Percentiles rank a stretch among this genome's conserved stretches.
Conservation (phyloP, 2,329 filamentous ascomycete genomes). For the Aotearoamyces nothofagi region DNA sequence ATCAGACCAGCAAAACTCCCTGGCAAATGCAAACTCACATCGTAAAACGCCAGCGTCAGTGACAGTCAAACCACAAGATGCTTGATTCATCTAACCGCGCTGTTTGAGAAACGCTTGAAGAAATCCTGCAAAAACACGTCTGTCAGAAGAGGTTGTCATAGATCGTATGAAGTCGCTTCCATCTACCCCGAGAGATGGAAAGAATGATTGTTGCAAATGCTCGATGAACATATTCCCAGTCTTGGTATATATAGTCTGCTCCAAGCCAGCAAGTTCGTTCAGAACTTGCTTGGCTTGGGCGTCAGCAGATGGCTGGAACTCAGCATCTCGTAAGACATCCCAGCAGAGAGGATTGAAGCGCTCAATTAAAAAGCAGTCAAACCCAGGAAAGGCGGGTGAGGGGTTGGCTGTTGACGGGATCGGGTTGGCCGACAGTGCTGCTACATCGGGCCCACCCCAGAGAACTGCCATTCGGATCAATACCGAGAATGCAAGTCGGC, state of each 20-base stretch:
- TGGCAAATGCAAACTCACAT: no score
- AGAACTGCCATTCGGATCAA: conserved; percentile 69
- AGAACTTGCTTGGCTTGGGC: conserved; percentile 81
- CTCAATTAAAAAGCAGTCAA: conserved; percentile 80
- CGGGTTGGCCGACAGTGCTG: conserved; percentile 37
- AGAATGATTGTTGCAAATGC: conserved; percentile 47
- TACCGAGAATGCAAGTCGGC: conserved; percentile 64
- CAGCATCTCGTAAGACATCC: conserved; percentile 66
- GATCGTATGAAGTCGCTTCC: conserved; percentile 42
- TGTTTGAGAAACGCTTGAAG: conserved; percentile 42
- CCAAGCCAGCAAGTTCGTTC: conserved; percentile 71
- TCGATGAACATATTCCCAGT: conserved; percentile 69
- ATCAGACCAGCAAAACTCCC: no score
- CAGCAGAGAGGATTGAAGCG: conserved; percentile 82
- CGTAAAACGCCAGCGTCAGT: no score
- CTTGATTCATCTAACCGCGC: no score
- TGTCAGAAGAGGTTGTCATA: conserved; percentile 42
- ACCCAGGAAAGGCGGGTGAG: conserved; percentile 59
- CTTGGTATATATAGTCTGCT: conserved; percentile 83
- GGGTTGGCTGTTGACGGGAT: conserved; percentile 32
- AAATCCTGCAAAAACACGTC: conserved; percentile 48
- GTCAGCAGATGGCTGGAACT: conserved; percentile 66
- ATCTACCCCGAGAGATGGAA: conserved; percentile 49
- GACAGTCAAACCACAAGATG: no score
- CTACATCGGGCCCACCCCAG: conserved; percentile 79